Evolutionary conservation across 1,284 basidiomycete species (phyloP).

Genomic region (Pisolithus thermaeus): DNA sequence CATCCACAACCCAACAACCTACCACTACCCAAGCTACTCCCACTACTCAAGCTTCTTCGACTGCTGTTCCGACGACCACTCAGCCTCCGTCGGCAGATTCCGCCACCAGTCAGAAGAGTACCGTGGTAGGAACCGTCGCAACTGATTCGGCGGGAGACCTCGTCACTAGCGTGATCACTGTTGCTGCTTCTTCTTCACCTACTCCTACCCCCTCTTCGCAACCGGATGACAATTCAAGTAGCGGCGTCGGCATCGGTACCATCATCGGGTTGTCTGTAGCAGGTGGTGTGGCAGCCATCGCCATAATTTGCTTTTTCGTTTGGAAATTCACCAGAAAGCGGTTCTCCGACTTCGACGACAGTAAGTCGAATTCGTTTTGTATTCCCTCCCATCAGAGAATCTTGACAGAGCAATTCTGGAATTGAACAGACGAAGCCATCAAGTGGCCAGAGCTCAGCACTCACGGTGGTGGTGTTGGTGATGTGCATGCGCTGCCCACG

Average conservation of each 20-base stretch:
- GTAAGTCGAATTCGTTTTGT: conserved; percentile 39
- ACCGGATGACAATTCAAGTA: conserved; percentile 9
- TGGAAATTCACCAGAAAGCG: conserved; percentile 82
- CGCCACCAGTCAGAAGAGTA: neutral
- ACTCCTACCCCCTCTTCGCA: conserved; percentile 6
- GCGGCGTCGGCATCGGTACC: conserved; percentile 51
- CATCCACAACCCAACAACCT: neutral
- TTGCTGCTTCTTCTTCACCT: conserved; percentile 8
- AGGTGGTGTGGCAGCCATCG: conserved; percentile 66
- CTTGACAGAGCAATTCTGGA: conserved; percentile 5
- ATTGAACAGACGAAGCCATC: conserved; percentile 62
- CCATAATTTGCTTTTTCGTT: conserved; percentile 63
- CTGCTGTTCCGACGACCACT: neutral
- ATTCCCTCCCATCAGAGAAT: conserved; percentile 7
- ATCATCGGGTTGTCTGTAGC: conserved; percentile 75
- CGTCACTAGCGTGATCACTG: conserved; percentile 13
- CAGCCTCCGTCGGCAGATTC: conserved; percentile 1
- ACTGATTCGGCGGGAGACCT: conserved; percentile 23
- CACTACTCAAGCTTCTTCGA: neutral
- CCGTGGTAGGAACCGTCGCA: conserved; percentile 18
- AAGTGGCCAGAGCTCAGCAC: conserved; percentile 82
- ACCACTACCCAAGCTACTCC: neutral
- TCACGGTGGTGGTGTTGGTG: conserved; percentile 41
- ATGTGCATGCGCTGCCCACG: conserved; percentile 60
- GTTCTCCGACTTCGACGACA: conserved; percentile 67